These are phyloP conservation scores for Dalechampia spathulata DNA, from an alignment of 441 rosid genomes.

Conservation along the genomic window DNA sequence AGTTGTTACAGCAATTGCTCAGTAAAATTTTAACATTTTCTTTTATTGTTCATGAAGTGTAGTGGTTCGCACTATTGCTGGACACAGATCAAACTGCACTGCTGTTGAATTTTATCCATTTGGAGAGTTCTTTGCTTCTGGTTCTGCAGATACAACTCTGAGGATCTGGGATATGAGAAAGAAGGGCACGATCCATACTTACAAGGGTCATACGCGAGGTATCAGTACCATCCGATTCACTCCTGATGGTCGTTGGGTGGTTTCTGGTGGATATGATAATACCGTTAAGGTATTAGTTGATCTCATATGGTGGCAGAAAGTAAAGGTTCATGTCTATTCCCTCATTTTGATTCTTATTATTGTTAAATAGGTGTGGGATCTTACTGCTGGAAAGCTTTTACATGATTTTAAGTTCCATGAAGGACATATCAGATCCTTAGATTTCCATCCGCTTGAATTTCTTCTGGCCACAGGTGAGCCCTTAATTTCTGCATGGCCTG, in stretches of 20 bases:
- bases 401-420: slow-evolving; percentile 95
- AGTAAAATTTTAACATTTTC: slow-evolving; percentile 29
- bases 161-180: slow-evolving; percentile 96
- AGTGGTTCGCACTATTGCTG: slow-evolving; percentile 95
- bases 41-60: slow-evolving; percentile 70
- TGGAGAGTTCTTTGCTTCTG: slow-evolving; percentile 93
- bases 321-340: slow-evolving; percentile 5
- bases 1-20: not conserved
- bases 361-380: slow-evolving; percentile 79
- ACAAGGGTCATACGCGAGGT: slow-evolving; percentile 82
- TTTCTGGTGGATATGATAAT: slow-evolving; percentile 93
- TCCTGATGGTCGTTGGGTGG: slow-evolving; percentile 99
- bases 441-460: slow-evolving; percentile 96
- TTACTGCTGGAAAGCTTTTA: slow-evolving; percentile 95
- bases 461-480: slow-evolving; percentile 88
- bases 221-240: slow-evolving; percentile 66
- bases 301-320: not conserved
- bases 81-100: slow-evolving; percentile 81
- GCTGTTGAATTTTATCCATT: slow-evolving; percentile 95
- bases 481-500: not conserved
- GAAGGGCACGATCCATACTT: slow-evolving; percentile 91
- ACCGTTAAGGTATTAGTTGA: slow-evolving; percentile 64
- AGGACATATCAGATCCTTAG: slow-evolving; percentile 73
- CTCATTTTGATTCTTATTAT: slow-evolving; percentile 3
- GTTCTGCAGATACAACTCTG: slow-evolving; percentile 75